Conservation (phyloP, 1,284 basidiomycete genomes). For the Heterobasidion parviporum region DNA sequence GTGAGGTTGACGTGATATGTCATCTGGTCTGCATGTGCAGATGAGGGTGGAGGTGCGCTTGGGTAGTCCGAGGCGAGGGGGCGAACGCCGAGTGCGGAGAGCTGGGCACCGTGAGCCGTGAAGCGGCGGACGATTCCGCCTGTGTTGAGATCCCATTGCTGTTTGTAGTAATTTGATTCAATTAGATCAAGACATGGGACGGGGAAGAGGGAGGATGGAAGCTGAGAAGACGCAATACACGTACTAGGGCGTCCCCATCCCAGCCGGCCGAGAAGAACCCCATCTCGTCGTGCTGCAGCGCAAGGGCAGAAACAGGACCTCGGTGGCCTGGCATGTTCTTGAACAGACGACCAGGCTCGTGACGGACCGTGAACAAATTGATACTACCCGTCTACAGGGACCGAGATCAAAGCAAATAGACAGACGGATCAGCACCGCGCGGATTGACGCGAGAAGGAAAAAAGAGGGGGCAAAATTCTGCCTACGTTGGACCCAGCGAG, state of each 20-base stretch:
- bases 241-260: slow-evolving; percentile 86
- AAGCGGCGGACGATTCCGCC: slow-evolving; percentile 78
- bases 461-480: slow-evolving; percentile 4
- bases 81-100: slow-evolving; percentile 76
- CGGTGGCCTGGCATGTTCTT: slow-evolving; percentile 72
- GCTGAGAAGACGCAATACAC: slow-evolving; percentile 20
- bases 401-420: background rate
- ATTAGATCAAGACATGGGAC: background rate
- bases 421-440: background rate
- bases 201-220: background rate
- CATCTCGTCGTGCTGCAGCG: slow-evolving; percentile 75
- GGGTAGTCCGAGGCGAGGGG: slow-evolving; percentile 43
- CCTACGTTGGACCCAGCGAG: slow-evolving; percentile 79
- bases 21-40: background rate
- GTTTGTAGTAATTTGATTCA: background rate
- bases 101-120: slow-evolving; percentile 79
- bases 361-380: slow-evolving; percentile 88
- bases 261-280: slow-evolving; percentile 88
- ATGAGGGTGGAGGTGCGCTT: background rate
- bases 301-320: slow-evolving; percentile 81
- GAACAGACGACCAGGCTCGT: slow-evolving; percentile 79
- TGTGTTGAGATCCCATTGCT: slow-evolving; percentile 98
- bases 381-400: slow-evolving; percentile 66
- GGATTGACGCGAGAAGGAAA: background rate
- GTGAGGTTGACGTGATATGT: background rate